These are phyloP conservation scores for Fusarium miscanthi DNA, from an alignment of 2,329 filamentous ascomycete species.

Conservation along the genomic window DNA sequence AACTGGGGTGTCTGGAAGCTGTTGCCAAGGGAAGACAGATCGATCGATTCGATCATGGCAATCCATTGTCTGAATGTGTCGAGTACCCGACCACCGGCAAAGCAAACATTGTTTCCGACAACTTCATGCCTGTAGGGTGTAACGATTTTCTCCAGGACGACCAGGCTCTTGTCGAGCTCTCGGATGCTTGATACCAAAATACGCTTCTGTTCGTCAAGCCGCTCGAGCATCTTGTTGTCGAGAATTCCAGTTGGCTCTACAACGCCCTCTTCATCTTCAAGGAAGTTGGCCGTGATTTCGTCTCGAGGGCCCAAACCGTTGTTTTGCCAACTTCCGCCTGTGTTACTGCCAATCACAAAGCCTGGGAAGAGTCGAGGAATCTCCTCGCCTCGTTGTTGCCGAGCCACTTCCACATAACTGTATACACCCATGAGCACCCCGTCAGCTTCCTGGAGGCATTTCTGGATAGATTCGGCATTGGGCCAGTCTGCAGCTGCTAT, in stretches of 20 bases:
- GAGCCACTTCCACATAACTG: slow-evolving; percentile 94
- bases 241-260: slow-evolving; percentile 78
- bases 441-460: slow-evolving; percentile 97
- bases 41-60: slow-evolving; percentile 89
- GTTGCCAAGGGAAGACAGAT: slow-evolving; percentile 81
- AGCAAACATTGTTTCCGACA: slow-evolving; percentile 85
- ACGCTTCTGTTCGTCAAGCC: slow-evolving; percentile 86
- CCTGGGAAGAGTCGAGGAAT: slow-evolving; percentile 94
- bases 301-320: slow-evolving; percentile 74
- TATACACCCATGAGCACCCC: slow-evolving; percentile 94
- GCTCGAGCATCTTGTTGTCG: slow-evolving; percentile 81
- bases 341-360: slow-evolving; percentile 86
- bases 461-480: slow-evolving; percentile 90
- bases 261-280: slow-evolving; percentile 81
- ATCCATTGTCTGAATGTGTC: slow-evolving; percentile 94
- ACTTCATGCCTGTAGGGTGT: slow-evolving; percentile 81
- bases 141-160: slow-evolving; percentile 82
- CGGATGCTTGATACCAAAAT: slow-evolving; percentile 87
- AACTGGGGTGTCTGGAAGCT: slow-evolving; percentile 86
- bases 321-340: slow-evolving; percentile 89
- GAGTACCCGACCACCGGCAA: slow-evolving; percentile 80
- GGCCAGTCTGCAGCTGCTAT: slow-evolving; percentile 97
- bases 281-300: slow-evolving; percentile 82
- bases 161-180: slow-evolving; percentile 85
- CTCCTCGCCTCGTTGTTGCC: slow-evolving; percentile 91